phyloP scores from a whole-genome alignment of 1,139 yeast genomes.

The Magnusiomyces paraingens region DNA sequence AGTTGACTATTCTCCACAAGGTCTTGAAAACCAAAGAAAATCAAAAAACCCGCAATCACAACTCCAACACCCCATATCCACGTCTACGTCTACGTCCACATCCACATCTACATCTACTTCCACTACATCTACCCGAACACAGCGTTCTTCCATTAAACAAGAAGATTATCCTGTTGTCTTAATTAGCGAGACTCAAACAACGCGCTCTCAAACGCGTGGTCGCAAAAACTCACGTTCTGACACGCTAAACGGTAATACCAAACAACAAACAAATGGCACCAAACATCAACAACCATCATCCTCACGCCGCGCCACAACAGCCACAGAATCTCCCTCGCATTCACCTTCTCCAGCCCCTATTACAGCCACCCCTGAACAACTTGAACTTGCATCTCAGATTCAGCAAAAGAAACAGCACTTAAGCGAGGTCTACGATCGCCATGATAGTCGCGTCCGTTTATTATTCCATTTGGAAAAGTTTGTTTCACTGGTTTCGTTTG shows the following conservation, averaged over 20 bases:
- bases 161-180: constrained; percentile 59
- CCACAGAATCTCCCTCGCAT: background rate
- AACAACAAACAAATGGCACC: background rate
- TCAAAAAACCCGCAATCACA: background rate
- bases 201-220: background rate
- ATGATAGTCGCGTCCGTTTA: constrained; percentile 43
- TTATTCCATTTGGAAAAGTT: constrained; percentile 55
- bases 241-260: no score
- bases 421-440: constrained; percentile 38
- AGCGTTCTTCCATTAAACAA: background rate
- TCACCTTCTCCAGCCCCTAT: background rate
- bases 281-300: background rate
- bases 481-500: constrained; percentile 53
- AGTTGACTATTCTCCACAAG: constrained; percentile 12
- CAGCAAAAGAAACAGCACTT: constrained; percentile 18
- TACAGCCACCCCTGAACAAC: background rate
- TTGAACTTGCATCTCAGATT: constrained; percentile 1
- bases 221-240: background rate
- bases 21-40: background rate
- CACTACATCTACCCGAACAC: background rate
- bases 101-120: background rate
- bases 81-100: background rate
- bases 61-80: background rate
- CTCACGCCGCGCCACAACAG: background rate
- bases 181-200: constrained; percentile 71